Evolutionary conservation across 2,329 filamentous ascomycete genomes (phyloP).

Genomic region (Akanthomyces lecanii): DNA sequence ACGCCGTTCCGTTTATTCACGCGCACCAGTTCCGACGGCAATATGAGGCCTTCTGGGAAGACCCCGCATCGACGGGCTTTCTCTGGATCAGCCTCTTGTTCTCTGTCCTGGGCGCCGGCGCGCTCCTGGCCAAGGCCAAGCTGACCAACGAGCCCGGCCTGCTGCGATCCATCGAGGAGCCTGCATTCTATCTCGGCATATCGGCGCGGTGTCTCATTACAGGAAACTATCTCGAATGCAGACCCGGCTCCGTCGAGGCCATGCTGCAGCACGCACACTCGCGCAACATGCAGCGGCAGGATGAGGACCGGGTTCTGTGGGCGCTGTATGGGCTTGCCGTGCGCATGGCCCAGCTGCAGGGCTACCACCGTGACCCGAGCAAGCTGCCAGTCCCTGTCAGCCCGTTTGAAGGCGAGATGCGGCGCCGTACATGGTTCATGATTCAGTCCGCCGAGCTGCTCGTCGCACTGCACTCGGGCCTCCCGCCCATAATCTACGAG

Average conservation of each 20-base stretch:
- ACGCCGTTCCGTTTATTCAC: conserved; percentile 37
- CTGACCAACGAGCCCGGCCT: conserved; percentile 23
- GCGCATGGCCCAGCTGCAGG: conserved; percentile 47
- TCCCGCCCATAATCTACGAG: conserved; percentile 47
- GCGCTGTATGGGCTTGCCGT: conserved; percentile 43
- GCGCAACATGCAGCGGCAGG: conserved; percentile 37
- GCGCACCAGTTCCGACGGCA: conserved; percentile 43
- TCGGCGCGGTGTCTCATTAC: conserved; percentile 45
- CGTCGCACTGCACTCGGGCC: conserved; percentile 49
- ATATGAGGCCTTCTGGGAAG: conserved; percentile 45
- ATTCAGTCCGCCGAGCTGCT: conserved; percentile 45
- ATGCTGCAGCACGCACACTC: conserved; percentile 43
- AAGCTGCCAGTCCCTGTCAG: conserved; percentile 38
- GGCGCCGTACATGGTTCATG: conserved; percentile 46
- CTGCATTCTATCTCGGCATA: conserved; percentile 31
- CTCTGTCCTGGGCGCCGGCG: conserved; percentile 41
- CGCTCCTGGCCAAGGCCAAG: conserved; percentile 32
- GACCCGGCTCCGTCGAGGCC: conserved; percentile 45
- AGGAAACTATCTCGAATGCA: conserved; percentile 43
- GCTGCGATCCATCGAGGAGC: conserved; percentile 24
- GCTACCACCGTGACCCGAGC: conserved; percentile 47
- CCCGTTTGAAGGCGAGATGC: conserved; percentile 49
- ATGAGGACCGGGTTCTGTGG: conserved; percentile 44
- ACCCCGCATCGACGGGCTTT: conserved; percentile 36
- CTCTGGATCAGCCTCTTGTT: conserved; percentile 50